Percentiles rank a stretch among this genome's conserved stretches.
Evolutionary conservation across 208 protist species (phyloP).

Genomic region (Lotmaria passim): DNA sequence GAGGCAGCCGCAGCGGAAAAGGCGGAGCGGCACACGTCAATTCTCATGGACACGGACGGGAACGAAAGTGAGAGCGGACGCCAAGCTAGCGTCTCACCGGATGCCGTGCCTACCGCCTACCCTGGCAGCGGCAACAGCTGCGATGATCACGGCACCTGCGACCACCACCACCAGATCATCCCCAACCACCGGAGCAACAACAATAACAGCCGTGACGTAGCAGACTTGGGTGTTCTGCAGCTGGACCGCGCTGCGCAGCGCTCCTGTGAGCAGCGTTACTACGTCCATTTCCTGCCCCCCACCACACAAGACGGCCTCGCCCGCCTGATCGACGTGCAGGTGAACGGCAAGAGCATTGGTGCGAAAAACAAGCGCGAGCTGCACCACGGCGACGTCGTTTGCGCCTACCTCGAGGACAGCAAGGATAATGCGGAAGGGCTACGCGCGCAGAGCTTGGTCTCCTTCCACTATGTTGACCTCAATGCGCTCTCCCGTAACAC

Average conservation of each 20-base stretch:
- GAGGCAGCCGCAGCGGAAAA: background rate
- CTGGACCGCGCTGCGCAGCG: slow-evolving; percentile 64
- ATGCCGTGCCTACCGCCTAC: background rate
- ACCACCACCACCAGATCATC: background rate
- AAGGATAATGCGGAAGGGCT: slow-evolving; percentile 9
- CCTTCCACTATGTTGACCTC: slow-evolving; percentile 78
- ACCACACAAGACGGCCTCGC: slow-evolving; percentile 20
- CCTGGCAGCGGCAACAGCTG: background rate
- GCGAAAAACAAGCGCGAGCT: slow-evolving; percentile 47
- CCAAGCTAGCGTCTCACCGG: background rate
- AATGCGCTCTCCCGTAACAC: slow-evolving; percentile 56
- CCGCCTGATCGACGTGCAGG: slow-evolving; percentile 51
- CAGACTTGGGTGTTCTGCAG: slow-evolving; percentile 47
- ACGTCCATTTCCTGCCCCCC: slow-evolving; percentile 53
- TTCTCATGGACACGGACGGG: background rate
- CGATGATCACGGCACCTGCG: too few species aligned
- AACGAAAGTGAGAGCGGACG: background rate
- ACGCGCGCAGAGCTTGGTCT: slow-evolving; percentile 50
- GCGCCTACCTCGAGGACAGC: slow-evolving; percentile 54
- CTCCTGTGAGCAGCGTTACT: slow-evolving; percentile 63
- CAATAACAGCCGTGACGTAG: background rate
- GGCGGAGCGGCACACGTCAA: background rate
- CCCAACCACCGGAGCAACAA: background rate
- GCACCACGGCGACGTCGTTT: slow-evolving; percentile 73
- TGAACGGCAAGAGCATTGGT: slow-evolving; percentile 64